Conservation (phyloP, 1,284 basidiomycete genomes). For the Boletus holoroseus region DNA sequence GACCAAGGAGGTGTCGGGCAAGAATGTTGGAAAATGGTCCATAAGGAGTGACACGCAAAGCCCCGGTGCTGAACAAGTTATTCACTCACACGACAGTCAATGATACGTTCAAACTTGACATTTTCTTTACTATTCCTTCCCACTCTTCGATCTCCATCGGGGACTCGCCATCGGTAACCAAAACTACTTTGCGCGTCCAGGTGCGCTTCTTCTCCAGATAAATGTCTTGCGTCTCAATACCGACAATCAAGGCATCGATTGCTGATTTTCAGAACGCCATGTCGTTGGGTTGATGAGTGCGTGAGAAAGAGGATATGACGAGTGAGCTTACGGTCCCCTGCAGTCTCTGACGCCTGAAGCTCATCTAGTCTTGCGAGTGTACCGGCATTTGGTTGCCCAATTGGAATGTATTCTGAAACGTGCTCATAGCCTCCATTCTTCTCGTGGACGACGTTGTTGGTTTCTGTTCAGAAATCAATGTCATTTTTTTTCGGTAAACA, state of each 20-base stretch:
- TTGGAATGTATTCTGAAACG: slow-evolving; percentile 73
- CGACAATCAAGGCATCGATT: slow-evolving; percentile 83
- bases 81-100: slow-evolving; percentile 62
- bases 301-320: neutral
- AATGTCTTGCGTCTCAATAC: slow-evolving; percentile 66
- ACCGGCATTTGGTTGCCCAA: slow-evolving; percentile 68
- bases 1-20: neutral
- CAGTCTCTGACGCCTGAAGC: slow-evolving; percentile 54
- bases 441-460: slow-evolving; percentile 67
- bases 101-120: slow-evolving; percentile 54
- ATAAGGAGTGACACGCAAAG: neutral
- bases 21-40: neutral
- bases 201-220: slow-evolving; percentile 60
- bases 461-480: slow-evolving; percentile 41
- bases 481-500: neutral
- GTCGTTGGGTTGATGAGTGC: neutral
- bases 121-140: slow-evolving; percentile 66
- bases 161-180: slow-evolving; percentile 78
- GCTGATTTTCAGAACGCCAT: slow-evolving; percentile 43
- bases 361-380: slow-evolving; percentile 72
- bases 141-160: slow-evolving; percentile 68
- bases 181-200: slow-evolving; percentile 77
- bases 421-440: slow-evolving; percentile 67
- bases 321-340: slow-evolving; percentile 61
- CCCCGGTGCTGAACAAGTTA: neutral